Conservation (phyloP, 106 monocot species). For the Dioscorea dumetorum region DNA sequence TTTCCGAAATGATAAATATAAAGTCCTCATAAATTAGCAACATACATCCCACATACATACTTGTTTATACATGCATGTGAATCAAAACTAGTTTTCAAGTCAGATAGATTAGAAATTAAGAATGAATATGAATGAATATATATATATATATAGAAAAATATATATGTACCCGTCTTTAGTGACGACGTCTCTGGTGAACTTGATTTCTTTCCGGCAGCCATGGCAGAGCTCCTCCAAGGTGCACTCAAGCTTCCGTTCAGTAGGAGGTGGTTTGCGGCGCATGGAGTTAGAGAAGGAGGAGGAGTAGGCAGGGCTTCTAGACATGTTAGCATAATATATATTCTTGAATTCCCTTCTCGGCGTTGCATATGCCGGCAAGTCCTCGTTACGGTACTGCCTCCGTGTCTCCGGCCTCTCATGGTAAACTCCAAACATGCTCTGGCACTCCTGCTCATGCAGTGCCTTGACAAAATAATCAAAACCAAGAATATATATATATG, state of each 20-base stretch:
- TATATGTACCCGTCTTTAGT: constrained; percentile 35
- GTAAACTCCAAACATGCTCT: neutral
- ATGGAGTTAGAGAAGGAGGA: constrained; percentile 12
- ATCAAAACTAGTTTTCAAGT: too few species aligned
- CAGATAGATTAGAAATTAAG: too few species aligned
- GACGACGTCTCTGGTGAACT: constrained; percentile 37
- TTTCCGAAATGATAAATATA: too few species aligned
- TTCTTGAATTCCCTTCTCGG: neutral
- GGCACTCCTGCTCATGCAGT: neutral
- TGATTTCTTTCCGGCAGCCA: constrained; percentile 52
- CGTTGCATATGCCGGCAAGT: neutral
- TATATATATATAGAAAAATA: too few species aligned
- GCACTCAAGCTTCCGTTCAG: constrained; percentile 67
- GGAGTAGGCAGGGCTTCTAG: neutral
- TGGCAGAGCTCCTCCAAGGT: constrained; percentile 66
- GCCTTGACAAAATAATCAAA: neutral
- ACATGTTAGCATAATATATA: too few species aligned
- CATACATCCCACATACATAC: too few species aligned
- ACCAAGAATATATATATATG: neutral
- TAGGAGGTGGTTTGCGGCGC: constrained; percentile 42
- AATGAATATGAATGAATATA: too few species aligned
- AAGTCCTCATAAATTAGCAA: too few species aligned
- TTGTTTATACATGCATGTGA: too few species aligned
- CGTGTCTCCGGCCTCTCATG: neutral
- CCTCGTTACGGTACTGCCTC: neutral